Conservation (phyloP, 208 protist species). For the Entamoeba dispar region DNA sequence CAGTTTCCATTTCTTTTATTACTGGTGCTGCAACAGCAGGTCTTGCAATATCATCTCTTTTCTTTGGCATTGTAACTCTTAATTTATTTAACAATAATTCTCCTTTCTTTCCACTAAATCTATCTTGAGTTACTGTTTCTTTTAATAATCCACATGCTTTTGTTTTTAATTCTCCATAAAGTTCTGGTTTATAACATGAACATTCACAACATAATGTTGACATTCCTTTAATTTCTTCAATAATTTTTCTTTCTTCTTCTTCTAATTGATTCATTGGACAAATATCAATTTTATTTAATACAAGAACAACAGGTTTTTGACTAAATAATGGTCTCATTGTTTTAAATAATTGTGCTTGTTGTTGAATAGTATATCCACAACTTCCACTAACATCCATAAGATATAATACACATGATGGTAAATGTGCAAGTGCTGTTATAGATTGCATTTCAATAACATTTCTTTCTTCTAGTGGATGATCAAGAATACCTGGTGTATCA, state of each 20-base stretch:
- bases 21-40: slow-evolving; percentile 10
- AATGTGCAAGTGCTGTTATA: slow-evolving; percentile 82
- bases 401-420: slow-evolving; percentile 84
- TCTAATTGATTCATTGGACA: slow-evolving; percentile 59
- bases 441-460: slow-evolving; percentile 99
- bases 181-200: slow-evolving; percentile 47
- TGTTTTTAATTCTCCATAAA: background rate
- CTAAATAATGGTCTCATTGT: slow-evolving; percentile 89
- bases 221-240: slow-evolving; percentile 23
- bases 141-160: slow-evolving; percentile 74
- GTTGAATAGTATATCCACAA: slow-evolving; percentile 65
- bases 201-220: background rate
- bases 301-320: slow-evolving; percentile 94
- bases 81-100: slow-evolving; percentile 55
- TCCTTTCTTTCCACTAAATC: slow-evolving; percentile 36
- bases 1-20: slow-evolving; percentile 38
- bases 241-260: slow-evolving; percentile 50
- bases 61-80: slow-evolving; percentile 29
- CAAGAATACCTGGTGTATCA: slow-evolving; percentile 97
- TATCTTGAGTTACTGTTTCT: slow-evolving; percentile 55
- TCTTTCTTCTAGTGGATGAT: slow-evolving; percentile 93
- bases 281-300: slow-evolving; percentile 95
- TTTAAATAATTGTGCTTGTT: slow-evolving; percentile 67
- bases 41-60: slow-evolving; percentile 38
- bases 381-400: slow-evolving; percentile 92